These are phyloP conservation scores for Pisolithus thermaeus DNA, from an alignment of 1,284 basidiomycete species.

Conservation along the genomic window DNA sequence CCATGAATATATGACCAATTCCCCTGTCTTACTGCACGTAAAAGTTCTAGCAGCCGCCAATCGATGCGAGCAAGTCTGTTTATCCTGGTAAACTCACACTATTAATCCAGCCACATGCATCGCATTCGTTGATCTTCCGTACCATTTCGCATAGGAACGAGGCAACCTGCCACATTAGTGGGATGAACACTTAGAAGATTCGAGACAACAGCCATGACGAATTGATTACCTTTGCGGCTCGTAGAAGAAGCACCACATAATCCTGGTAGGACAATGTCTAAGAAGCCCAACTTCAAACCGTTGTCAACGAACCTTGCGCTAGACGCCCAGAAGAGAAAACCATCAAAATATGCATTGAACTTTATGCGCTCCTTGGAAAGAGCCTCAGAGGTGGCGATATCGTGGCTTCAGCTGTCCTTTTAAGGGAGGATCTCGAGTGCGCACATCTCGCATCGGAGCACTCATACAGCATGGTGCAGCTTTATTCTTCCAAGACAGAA, in stretches of 20 bases:
- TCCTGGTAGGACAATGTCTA: slow-evolving; percentile 35
- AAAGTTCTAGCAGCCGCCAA: slow-evolving; percentile 44
- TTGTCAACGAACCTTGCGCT: slow-evolving; percentile 54
- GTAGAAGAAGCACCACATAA: slow-evolving; percentile 84
- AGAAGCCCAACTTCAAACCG: slow-evolving; percentile 2
- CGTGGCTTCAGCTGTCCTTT: not conserved
- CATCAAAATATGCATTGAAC: slow-evolving; percentile 47
- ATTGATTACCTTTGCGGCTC: slow-evolving; percentile 54
- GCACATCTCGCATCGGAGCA: not conserved
- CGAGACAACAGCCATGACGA: not conserved
- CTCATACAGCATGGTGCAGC: not conserved
- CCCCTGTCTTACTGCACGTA: slow-evolving; percentile 48
- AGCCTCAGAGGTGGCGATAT: not conserved
- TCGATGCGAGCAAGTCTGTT: slow-evolving; percentile 63
- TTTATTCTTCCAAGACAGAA: not conserved
- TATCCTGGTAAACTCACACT: slow-evolving; percentile 42
- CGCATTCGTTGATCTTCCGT: not conserved
- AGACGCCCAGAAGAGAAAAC: slow-evolving; percentile 66
- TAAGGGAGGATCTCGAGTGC: not conserved
- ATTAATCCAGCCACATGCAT: not conserved
- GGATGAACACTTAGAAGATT: slow-evolving; percentile 4
- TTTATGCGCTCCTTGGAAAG: slow-evolving; percentile 12
- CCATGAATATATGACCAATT: slow-evolving; percentile 53
- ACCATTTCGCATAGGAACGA: slow-evolving; percentile 67
- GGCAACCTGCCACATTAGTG: slow-evolving; percentile 45